Evolutionary conservation across 2,329 filamentous ascomycete species (phyloP).

Genomic region (Sporothrix protearum): DNA sequence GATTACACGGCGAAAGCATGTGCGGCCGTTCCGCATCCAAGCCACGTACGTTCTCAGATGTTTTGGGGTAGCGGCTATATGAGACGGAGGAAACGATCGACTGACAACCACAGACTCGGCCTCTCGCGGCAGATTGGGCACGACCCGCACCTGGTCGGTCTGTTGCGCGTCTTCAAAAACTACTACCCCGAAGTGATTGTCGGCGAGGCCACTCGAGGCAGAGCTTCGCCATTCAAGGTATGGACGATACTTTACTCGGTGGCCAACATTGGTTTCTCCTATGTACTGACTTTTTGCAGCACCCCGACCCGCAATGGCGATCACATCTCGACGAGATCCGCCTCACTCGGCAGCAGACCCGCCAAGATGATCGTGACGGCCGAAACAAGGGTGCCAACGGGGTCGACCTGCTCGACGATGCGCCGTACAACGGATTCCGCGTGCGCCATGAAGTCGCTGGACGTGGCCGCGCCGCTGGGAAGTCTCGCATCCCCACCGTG

Average conservation of each 20-base stretch:
- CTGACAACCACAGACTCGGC: conserved; percentile 45
- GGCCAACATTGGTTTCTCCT: too few species aligned
- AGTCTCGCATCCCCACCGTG: conserved; percentile 56
- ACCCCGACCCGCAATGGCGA: conserved; percentile 74
- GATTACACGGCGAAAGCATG: conserved; percentile 76
- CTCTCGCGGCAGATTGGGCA: conserved; percentile 61
- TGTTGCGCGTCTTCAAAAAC: conserved; percentile 81
- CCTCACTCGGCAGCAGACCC: conserved; percentile 50
- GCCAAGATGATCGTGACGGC: conserved; percentile 38
- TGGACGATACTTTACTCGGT: too few species aligned
- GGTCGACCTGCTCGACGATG: conserved; percentile 28
- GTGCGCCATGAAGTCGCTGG: conserved; percentile 49
- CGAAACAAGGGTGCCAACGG: conserved; percentile 1
- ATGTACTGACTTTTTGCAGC: too few species aligned
- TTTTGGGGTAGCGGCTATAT: background rate
- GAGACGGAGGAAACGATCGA: background rate
- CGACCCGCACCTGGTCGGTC: conserved; percentile 68
- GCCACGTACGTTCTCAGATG: conserved; percentile 51
- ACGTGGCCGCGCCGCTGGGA: conserved; percentile 28
- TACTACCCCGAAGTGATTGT: conserved; percentile 88
- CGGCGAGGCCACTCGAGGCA: conserved; percentile 60
- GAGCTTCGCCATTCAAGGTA: conserved; percentile 61
- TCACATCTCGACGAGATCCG: conserved; percentile 65
- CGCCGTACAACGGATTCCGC: conserved; percentile 56
- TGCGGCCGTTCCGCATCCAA: conserved; percentile 79